Conservation (phyloP, 257 asterid species). For the Przewalskia tangutica region DNA sequence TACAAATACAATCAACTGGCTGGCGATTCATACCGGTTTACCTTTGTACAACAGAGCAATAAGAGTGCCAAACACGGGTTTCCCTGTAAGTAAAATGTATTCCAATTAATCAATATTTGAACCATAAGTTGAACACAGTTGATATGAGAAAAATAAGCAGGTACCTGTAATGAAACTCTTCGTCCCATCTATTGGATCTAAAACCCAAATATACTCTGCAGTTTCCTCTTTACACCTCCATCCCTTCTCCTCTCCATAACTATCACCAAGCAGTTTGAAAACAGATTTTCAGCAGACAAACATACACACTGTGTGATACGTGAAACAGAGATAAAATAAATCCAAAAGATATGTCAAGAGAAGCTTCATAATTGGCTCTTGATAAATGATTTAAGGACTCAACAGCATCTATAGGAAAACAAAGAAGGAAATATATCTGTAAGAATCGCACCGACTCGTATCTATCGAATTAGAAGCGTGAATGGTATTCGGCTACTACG, state of each 20-base stretch:
- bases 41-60: conserved; percentile 79
- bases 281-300: not conserved
- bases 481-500: not conserved
- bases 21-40: conserved; percentile 60
- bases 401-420: not conserved
- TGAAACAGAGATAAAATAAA: not conserved
- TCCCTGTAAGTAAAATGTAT: conserved; percentile 34
- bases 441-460: not conserved
- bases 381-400: not conserved
- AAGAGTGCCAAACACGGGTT: conserved; percentile 91
- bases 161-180: conserved; percentile 93
- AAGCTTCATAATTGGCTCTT: not conserved
- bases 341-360: not conserved
- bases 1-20: conserved; percentile 5
- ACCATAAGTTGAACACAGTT: not conserved
- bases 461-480: not conserved
- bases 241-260: conserved; percentile 92
- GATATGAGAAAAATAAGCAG: not conserved
- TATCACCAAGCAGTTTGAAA: conserved; percentile 18
- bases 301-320: not conserved
- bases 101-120: not conserved
- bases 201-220: conserved; percentile 88
- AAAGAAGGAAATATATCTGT: not conserved
- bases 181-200: conserved; percentile 98
- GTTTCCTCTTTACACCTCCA: conserved; percentile 63